Percentiles rank a stretch among this genome's conserved stretches.
Evolutionary conservation across 2,329 filamentous ascomycete genomes (phyloP).

Genomic region (Botrytis deweyae): DNA sequence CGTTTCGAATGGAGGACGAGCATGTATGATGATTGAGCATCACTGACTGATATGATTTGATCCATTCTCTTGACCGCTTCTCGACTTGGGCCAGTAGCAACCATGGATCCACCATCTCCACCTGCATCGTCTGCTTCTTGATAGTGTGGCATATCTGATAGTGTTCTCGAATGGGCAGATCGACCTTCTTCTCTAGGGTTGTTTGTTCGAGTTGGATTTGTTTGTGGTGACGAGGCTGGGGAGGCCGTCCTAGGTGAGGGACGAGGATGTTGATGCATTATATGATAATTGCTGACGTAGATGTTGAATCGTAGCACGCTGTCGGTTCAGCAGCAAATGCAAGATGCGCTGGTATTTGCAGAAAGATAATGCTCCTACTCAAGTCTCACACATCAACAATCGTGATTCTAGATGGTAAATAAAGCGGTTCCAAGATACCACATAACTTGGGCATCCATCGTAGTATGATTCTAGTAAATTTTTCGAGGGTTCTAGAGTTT

Average conservation of each 20-base stretch:
- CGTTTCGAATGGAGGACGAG: slow-evolving; percentile 4
- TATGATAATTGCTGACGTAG: slow-evolving; percentile 31
- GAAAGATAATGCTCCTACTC: slow-evolving; percentile 26
- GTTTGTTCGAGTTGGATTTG: slow-evolving; percentile 70
- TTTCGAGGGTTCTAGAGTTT: slow-evolving; percentile 8
- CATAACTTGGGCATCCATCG: slow-evolving; percentile 40
- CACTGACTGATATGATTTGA: slow-evolving; percentile 81
- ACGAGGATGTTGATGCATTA: slow-evolving; percentile 90
- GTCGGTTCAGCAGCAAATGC: slow-evolving; percentile 27
- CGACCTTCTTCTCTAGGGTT: slow-evolving; percentile 67
- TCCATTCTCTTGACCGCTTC: slow-evolving; percentile 79
- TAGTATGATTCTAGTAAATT: slow-evolving; percentile 27
- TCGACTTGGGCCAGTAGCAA: slow-evolving; percentile 52
- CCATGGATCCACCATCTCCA: slow-evolving; percentile 44
- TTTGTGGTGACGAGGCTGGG: slow-evolving; percentile 68
- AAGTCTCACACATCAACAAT: slow-evolving; percentile 31
- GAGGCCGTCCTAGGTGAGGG: slow-evolving; percentile 70
- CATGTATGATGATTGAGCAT: slow-evolving; percentile 6
- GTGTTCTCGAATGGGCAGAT: slow-evolving; percentile 45
- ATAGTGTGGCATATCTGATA: slow-evolving; percentile 49
- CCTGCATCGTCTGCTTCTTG: slow-evolving; percentile 51
- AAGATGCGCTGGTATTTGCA: slow-evolving; percentile 28
- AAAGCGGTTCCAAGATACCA: slow-evolving; percentile 35
- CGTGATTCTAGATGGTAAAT: slow-evolving; percentile 35
- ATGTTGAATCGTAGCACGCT: slow-evolving; percentile 29